Base-by-base conservation (phyloP, 148 eudicot species). In the Talinum fruticosum region DNA sequence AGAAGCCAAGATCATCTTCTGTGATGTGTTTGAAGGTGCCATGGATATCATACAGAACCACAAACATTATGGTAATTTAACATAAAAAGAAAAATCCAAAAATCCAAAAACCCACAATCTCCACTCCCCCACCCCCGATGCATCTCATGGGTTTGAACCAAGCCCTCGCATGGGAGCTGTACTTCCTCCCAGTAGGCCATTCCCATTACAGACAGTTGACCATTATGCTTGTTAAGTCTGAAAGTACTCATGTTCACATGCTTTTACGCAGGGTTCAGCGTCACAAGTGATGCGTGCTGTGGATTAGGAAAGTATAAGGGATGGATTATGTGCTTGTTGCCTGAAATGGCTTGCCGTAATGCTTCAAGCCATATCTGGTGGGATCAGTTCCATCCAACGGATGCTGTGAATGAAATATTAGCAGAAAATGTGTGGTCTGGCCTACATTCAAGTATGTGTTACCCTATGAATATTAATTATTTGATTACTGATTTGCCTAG, bases 301-400 rank as follows among this genome's bases (percentile, higher is more conserved):
- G 98, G 98, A 67, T 74, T 87, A 80, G 98, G 98, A 35, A 84
- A 74, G 82, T 92, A 92, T 57, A 92, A 78, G 80, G 97, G 98
- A 36, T 84, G 88, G 90, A 86, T 95, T 18, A 82, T 84, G 82
- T 95, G 98, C 81, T 71, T 95, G 71, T 82, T 92, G 13, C 85
- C 97, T 23, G 91, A 86, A 57, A 92, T 90, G 98, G 96, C 98
- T 74, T 95, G 98, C 70, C 75, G 29, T 3, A 84, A 91, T 76
- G 94, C 98, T 54, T 87, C 97, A 23, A 86, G 83, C 35, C 93
- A 95, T 83, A 83, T 92, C 30, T 95, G 98, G 97, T 92, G 98
- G 98, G 98, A 92, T 34, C 97, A 92, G 80, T 95, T 92, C 74
- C 97, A 92, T 86, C 97, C 97, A 36, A 92, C 97, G 0, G 92